Conservation (phyloP, 352 stramenopile species). For the Phytophthora melonis region DNA sequence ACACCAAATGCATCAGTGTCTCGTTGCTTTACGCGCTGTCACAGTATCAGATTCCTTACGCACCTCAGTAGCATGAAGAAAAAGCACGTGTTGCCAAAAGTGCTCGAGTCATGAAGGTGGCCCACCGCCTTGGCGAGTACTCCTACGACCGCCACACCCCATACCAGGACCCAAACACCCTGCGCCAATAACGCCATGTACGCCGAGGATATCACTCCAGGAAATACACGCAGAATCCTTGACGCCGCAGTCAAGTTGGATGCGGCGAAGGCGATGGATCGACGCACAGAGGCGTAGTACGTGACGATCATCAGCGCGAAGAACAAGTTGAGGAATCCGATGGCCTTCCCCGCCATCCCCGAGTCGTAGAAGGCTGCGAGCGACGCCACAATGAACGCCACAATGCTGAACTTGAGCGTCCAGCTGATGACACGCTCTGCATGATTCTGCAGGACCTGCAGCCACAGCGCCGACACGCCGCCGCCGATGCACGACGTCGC, state of each 20-base stretch:
- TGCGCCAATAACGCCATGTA: slow-evolving; percentile 74
- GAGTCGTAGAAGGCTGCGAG: slow-evolving; percentile 76
- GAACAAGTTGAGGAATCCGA: slow-evolving; percentile 87
- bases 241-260: slow-evolving; percentile 80
- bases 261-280: slow-evolving; percentile 81
- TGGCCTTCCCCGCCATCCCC: slow-evolving; percentile 75
- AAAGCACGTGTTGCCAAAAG: slow-evolving; percentile 76
- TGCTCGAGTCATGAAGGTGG: slow-evolving; percentile 62
- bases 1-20: neutral
- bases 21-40: neutral
- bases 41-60: neutral
- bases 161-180: slow-evolving; percentile 78
- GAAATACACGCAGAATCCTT: slow-evolving; percentile 80
- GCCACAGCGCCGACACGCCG: slow-evolving; percentile 76
- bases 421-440: slow-evolving; percentile 74
- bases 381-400: slow-evolving; percentile 57
- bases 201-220: slow-evolving; percentile 68
- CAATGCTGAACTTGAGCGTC: slow-evolving; percentile 74
- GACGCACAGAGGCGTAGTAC: slow-evolving; percentile 74
- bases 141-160: slow-evolving; percentile 79
- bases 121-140: slow-evolving; percentile 68
- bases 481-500: slow-evolving; percentile 72
- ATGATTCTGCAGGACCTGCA: slow-evolving; percentile 81
- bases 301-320: slow-evolving; percentile 64
- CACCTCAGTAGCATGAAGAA: slow-evolving; percentile 91